A percentile compares a stretch with the other conserved stretches of the same genome.
Evolutionary conservation across 202 grass and related monocot genomes (phyloP).

Genomic region (Setaria italica): DNA sequence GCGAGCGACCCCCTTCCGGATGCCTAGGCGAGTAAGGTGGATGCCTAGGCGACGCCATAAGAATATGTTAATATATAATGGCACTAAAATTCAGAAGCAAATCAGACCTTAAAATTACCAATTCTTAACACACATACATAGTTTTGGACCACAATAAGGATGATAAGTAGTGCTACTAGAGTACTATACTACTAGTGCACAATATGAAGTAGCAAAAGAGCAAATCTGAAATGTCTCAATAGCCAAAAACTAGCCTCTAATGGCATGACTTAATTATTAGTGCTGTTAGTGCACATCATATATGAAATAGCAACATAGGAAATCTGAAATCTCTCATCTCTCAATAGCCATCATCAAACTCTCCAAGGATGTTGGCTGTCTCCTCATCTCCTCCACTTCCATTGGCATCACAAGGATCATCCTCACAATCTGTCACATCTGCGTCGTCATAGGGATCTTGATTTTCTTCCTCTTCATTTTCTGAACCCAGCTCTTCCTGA

Average conservation of each 20-base stretch:
- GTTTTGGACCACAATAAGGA: too few species aligned
- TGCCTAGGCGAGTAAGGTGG: too few species aligned
- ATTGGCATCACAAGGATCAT: not conserved
- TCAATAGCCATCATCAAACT: too few species aligned
- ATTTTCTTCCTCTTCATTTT: not conserved
- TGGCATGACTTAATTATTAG: not conserved
- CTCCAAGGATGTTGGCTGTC: too few species aligned
- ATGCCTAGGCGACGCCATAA: too few species aligned
- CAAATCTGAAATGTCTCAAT: not conserved
- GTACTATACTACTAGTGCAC: not conserved
- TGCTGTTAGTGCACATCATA: not conserved
- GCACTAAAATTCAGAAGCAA: too few species aligned
- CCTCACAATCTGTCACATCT: not conserved
- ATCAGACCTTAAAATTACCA: too few species aligned
- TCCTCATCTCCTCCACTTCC: not conserved
- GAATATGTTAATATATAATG: too few species aligned
- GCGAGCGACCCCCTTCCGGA: too few species aligned
- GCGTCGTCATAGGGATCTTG: not conserved
- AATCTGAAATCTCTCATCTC: not conserved
- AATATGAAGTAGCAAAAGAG: not conserved
- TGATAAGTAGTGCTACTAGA: not conserved
- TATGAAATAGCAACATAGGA: not conserved
- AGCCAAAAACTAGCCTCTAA: not conserved
- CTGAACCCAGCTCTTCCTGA: not conserved
- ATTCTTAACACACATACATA: too few species aligned